Evolutionary conservation across 768 basidiomycete genomes (phyloP), one percentile per base, ranked within the genome.

Genomic region (Lyophyllum atratum): DNA sequence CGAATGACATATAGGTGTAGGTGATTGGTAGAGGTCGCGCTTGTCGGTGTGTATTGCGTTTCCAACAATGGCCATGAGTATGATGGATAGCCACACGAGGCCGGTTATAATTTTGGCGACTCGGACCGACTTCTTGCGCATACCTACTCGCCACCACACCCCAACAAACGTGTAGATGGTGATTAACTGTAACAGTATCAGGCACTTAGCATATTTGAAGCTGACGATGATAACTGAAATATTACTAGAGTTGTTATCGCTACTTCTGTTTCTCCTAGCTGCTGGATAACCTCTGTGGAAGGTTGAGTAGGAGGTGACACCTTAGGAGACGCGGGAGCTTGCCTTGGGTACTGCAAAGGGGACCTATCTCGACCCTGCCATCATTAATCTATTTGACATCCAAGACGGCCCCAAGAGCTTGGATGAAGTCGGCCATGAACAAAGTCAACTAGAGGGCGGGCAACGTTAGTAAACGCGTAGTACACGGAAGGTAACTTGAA

Each of bases 141-240:
- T 59, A 25, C 65, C 66, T 53, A 63, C 68, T 24, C 72, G 70
- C 50, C 64, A 67, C 73, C 74, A 76, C 19, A 80, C 57, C 11
- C 72, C 74, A 1, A 73, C 52, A 59, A 80, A 77, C 0, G 79
- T 80, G 64, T 77, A 77, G 6, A 76, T 39, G 0, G 76, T 68
- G 19, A 80, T 75, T 14, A 67, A 19, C 75, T 77, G 46, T 26
- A 14, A 33, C 21, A 15, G 37, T 24, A 10, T 14, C 37, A 33
- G 29, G 11, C n/a, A 31, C 11, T 31, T 31, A 31, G 29, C 29
- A 31, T n/a, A 31, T 31, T 5, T 11, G 5, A 31, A 11, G 11
- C 29, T 31, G 29, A 31, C 29, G 11, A 31, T 31, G 29, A 31
- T 31, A 31, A 31, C 26, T n/a, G n/a, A 44, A 15, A 14, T 61